A percentile compares a stretch with the other conserved stretches of the same genome.
phyloP scores from a whole-genome alignment of 148 eudicot genomes.

The Cornus controversa region DNA sequence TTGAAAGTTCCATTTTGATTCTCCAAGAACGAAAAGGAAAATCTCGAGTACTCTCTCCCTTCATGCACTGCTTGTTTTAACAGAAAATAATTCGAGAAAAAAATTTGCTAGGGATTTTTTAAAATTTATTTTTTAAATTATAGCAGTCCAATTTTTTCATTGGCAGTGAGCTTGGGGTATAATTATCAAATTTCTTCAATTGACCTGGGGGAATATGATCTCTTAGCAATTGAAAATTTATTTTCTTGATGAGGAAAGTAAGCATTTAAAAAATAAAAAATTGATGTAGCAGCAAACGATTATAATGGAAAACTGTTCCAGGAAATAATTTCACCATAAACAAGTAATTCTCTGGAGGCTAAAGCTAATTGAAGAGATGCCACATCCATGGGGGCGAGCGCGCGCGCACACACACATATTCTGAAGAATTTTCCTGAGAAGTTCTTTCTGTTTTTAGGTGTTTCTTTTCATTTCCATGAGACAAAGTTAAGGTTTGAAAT shows the following conservation, averaged over 20 bases:
- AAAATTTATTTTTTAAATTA: not conserved
- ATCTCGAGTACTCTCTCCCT: not conserved
- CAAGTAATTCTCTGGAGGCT: not conserved
- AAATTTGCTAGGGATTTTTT: not conserved
- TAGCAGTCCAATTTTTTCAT: not conserved
- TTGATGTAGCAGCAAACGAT: not conserved
- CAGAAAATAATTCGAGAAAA: too few species aligned
- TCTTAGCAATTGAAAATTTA: not conserved
- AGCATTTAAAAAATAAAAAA: not conserved
- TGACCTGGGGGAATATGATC: not conserved
- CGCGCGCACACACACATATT: too few species aligned
- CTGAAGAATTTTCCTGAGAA: not conserved
- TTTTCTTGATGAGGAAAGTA: not conserved
- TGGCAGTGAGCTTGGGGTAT: not conserved
- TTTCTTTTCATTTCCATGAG: not conserved
- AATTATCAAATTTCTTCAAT: not conserved
- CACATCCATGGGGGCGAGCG: not conserved
- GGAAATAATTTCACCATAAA: not conserved
- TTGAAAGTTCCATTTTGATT: too few species aligned
- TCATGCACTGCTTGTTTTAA: not conserved
- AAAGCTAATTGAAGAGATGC: not conserved
- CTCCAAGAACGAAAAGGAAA: not conserved
- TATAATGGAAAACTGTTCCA: not conserved
- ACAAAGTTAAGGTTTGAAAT: not conserved
- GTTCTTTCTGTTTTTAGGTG: not conserved